phyloP scores from a whole-genome alignment of 257 asterid species.

The Dorcoceras hygrometricum region DNA sequence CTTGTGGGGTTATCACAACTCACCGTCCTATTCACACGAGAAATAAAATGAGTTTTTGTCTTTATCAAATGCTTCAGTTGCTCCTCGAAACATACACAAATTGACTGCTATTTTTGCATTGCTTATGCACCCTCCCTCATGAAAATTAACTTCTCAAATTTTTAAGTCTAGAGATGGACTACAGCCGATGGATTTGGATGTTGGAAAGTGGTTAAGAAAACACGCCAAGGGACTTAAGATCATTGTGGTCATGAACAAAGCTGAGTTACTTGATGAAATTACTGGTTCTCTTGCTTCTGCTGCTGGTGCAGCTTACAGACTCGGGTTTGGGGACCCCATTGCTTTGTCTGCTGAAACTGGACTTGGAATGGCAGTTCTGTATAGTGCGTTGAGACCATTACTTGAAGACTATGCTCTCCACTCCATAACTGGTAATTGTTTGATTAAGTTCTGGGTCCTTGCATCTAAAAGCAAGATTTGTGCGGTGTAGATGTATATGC shows the following conservation, averaged over 20 bases:
- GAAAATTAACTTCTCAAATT: constrained; percentile 6
- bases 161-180: constrained; percentile 67
- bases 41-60: too few species aligned
- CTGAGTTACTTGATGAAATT: constrained; percentile 77
- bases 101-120: neutral
- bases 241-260: constrained; percentile 85
- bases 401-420: constrained; percentile 67
- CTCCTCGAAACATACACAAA: neutral
- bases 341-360: constrained; percentile 97
- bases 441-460: constrained; percentile 1
- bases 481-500: constrained; percentile 1
- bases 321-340: constrained; percentile 95
- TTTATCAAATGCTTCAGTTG: constrained; percentile 7
- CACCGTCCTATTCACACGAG: too few species aligned
- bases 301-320: constrained; percentile 76
- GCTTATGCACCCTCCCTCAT: neutral
- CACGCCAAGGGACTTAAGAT: constrained; percentile 74
- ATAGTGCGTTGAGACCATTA: constrained; percentile 62
- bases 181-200: constrained; percentile 90
- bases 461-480: neutral
- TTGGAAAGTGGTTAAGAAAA: constrained; percentile 94
- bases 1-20: too few species aligned
- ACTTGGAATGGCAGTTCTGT: constrained; percentile 73
- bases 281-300: constrained; percentile 78
- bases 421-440: constrained; percentile 40